Evolutionary conservation across 495 filamentous ascomycete genomes (phyloP), one percentile per base, ranked within the genome.

Genomic region (Penicilliopsis zonata): DNA sequence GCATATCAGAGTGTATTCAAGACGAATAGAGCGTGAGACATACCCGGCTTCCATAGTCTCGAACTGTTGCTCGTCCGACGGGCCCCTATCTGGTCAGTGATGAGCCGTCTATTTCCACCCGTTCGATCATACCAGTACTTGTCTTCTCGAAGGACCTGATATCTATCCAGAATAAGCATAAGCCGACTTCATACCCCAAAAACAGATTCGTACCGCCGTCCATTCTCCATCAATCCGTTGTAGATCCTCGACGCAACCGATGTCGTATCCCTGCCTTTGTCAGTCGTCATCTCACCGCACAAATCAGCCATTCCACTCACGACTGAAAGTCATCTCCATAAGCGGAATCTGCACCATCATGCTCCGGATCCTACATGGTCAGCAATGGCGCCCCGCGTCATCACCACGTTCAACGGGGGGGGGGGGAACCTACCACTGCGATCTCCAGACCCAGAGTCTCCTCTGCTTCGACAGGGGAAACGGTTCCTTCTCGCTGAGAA

Each of bases 1-100:
- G 10, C 10, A 10, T 10, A 23, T 23, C 10, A 23, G n/a, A n/a
- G n/a, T 9, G 8, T 18, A 10, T 13, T 6, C 18, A 16, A 17
- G 30, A 12, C 13, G 18, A 10, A 18, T 13, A 16, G 9, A 14
- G 10, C 8, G 9, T 10, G 9, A 17, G 9, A 17, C 18, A 4
- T 32, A 32, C 30, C 30, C 30, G 9, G 30, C 30, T 18, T 32
- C 30, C 30, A 32, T 32, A 6, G 30, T 18, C 18, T 32, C 30
- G 30, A 32, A 32, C 19, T 32, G 30, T 18, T 32, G 21, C 19
- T 32, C 30, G 12, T 32, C 30, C 10, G 30, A 32, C 9, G 30
- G 30, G n/a, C 30, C 30, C 30, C 16, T 16, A 6, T 6, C 16
- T 8, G 4, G 18, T 18, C 10, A 23, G 10, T n/a, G n/a, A n/a